A percentile compares a stretch with the other conserved stretches of the same genome.
Conservation (phyloP, 352 stramenopile species). For the Phytophthora multivora region DNA sequence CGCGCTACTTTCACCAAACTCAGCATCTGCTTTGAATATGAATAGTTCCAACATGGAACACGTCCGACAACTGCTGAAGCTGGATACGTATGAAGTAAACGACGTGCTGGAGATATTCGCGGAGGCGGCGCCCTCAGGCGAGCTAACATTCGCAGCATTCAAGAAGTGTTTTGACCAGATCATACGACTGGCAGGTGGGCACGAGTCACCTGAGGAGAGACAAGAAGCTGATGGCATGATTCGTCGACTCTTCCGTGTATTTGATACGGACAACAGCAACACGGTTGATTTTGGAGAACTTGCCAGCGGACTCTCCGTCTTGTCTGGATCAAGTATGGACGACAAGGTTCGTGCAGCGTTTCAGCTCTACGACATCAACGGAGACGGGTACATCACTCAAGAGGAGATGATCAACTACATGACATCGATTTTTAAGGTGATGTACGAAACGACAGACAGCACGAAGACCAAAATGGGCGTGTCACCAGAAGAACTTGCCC, state of each 20-base stretch:
- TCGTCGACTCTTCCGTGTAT: constrained; percentile 81
- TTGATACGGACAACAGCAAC: constrained; percentile 87
- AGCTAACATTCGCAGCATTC: constrained; percentile 81
- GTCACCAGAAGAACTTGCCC: constrained; percentile 76
- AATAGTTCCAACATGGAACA: constrained; percentile 82
- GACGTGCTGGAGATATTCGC: constrained; percentile 90
- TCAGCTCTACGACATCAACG: constrained; percentile 86
- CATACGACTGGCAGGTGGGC: constrained; percentile 78
- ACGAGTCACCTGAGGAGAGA: constrained; percentile 66
- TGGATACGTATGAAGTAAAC: constrained; percentile 88
- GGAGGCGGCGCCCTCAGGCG: constrained; percentile 75
- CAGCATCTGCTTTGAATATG: constrained; percentile 58
- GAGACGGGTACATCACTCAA: constrained; percentile 83
- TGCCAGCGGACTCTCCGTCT: constrained; percentile 79
- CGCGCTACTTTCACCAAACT: constrained; percentile 48
- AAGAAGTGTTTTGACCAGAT: constrained; percentile 91
- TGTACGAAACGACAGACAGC: constrained; percentile 87
- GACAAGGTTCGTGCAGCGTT: constrained; percentile 88
- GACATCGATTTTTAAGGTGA: constrained; percentile 90
- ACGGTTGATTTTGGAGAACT: constrained; percentile 89
- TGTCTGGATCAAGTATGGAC: constrained; percentile 87
- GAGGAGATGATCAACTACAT: constrained; percentile 91
- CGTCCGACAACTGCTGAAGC: constrained; percentile 75
- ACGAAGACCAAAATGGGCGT: constrained; percentile 80
- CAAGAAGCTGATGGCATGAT: constrained; percentile 84